Evolutionary conservation across 140 eudicot species (phyloP), one percentile per base, ranked within the genome.

Genomic region (Anethum foeniculum): DNA sequence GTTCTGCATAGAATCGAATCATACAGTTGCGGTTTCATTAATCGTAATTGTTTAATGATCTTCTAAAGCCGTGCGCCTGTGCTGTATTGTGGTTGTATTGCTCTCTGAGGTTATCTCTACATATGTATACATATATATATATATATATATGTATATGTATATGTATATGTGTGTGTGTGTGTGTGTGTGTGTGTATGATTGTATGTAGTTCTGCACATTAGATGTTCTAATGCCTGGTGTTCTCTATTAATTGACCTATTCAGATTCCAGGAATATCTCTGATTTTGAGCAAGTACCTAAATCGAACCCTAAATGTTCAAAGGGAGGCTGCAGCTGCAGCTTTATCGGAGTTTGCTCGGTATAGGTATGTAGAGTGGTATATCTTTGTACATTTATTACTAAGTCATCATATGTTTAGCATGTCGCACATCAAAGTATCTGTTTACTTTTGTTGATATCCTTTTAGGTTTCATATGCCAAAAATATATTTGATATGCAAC

Each of bases 281-380:
- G 83, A 89, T 88, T 77, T 78, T 95, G 64, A 86, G 97, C 77
- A 86, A 87, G 83, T 90, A 90, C 76, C 83, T 95, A 81, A 91
- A 91, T 75, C 91, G 84, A 68, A 90, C 89, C 44, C 85, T 81
- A 80, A 87, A 87, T 79, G 86, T 86, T 86, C 93, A 88, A 56
- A 90, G 97, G 85, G 97, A 95, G 90, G 96, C 99, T 76, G 99
- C 99, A 4, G 99, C 99, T 78, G 99, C 97, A 54, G 97, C 96
- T 82, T 85, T 95, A 80, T 95, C 99, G 0, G 99, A 92, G 81
- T 95, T 92, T 82, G 91, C 93, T 73, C 91, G 92, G 46, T 89
- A 89, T 86, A 92, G 97, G 99, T 93, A 86, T 41, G 88, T 80
- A 56, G 19, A 71, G 5, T 10, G 28, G 69, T 76, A 51, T 86